Base-by-base conservation (phyloP, 306 rosid genomes). In the Cyamopsis tetragonoloba region DNA sequence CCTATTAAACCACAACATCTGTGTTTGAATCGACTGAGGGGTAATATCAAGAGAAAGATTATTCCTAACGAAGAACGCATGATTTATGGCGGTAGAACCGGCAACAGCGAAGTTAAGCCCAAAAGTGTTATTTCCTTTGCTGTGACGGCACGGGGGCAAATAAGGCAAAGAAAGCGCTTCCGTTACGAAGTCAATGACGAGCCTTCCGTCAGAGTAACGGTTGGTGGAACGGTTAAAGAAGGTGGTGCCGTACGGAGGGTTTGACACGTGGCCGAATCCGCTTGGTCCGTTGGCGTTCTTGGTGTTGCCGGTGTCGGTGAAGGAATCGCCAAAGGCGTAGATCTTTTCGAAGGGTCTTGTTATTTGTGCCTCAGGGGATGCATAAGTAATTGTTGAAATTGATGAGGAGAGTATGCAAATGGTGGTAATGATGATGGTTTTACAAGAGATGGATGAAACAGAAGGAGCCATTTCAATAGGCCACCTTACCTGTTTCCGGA, bases 281-380 rank as follows among this genome's bases (percentile, higher is more conserved):
- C 66, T 75, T 2, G 99, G 99, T n/a, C 99, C 97, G 0, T 82
- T 43, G 2, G 28, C 81, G 0, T 77, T 84, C 41, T 70, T 68
- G 7, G 97, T 90, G 88, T 93, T 93, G 63, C 99, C 99, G 0
- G 99, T 93, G 92, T 93, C 99, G 0, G 99, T 93, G 68, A 88
- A 93, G 0, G 99, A 93, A 75, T 93, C 97, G 0, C 99, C 99
- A 13, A 90, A 93, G 48, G 97, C 99, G 11, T 69, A 93, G 9
- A 93, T 81, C 82, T 73, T 86, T 50, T 88, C 79, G 76, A 93
- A 93, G 54, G 87, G 83, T 32, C 38, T 76, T 12, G 85, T 50
- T 19, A 31, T n/a, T 49, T 8, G 24, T 32, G 75, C 73, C 2
- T 12, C 50, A 19, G 73, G 12, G 5, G 57, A 19, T 6, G 79